Conservation (phyloP, 768 basidiomycete species). For the Boletus subcaerulescens region DNA sequence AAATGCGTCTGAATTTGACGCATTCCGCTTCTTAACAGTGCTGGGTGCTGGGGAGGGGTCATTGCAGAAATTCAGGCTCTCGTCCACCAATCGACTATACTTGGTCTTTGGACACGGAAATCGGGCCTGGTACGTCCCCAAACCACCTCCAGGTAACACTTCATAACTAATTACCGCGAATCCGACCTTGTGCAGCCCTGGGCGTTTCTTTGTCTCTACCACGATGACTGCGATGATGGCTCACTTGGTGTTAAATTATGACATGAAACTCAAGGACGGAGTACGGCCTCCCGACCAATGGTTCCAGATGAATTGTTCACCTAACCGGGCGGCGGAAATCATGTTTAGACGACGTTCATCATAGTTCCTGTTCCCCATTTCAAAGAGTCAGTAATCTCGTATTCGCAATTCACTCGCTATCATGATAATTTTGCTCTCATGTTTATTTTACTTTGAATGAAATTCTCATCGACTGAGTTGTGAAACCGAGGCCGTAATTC, state of each 20-base stretch:
- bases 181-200: conserved; percentile 32
- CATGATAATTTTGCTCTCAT: conserved; percentile 10
- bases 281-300: conserved; percentile 35
- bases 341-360: conserved; percentile 34
- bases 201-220: conserved; percentile 41
- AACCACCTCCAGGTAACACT: not conserved
- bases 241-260: conserved; percentile 39
- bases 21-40: conserved; percentile 39
- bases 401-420: conserved; percentile 5
- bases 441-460: conserved; percentile 9
- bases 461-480: not conserved
- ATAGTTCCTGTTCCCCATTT: conserved; percentile 7
- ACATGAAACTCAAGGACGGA: conserved; percentile 36
- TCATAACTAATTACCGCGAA: conserved; percentile 1
- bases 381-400: conserved; percentile 6
- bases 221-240: conserved; percentile 41
- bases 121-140: conserved; percentile 33
- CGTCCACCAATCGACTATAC: conserved; percentile 30
- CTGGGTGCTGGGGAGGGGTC: conserved; percentile 22
- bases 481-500: conserved; percentile 1
- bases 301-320: conserved; percentile 35
- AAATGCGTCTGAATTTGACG: conserved; percentile 41
- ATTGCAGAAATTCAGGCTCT: conserved; percentile 27
- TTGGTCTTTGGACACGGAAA: conserved; percentile 36
- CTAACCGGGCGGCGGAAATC: conserved; percentile 35